These are phyloP conservation scores for Dillenia turbinata DNA, from an alignment of 164 flowering plant species.

Conservation along the genomic window DNA sequence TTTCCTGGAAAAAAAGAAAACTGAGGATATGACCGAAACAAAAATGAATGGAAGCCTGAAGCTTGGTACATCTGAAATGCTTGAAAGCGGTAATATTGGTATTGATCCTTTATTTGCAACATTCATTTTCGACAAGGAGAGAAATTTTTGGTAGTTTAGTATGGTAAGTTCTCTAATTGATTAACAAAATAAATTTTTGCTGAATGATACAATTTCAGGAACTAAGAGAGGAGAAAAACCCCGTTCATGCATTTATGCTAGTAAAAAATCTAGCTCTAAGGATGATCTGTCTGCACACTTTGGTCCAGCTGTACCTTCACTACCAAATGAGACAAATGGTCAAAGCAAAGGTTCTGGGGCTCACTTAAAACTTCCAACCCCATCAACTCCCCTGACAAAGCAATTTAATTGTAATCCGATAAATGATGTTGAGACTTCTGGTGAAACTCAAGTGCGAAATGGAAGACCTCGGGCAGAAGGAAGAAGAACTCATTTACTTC, in stretches of 20 bases:
- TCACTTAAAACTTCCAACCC: constrained; percentile 31
- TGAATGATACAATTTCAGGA: constrained; percentile 33
- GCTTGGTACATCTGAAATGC: constrained; percentile 29
- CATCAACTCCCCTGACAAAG: constrained; percentile 31
- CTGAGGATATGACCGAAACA: constrained; percentile 43
- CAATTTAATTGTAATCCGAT: constrained; percentile 27
- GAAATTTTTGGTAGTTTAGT: constrained; percentile 11
- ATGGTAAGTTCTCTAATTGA: constrained; percentile 11
- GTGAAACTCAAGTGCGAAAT: constrained; percentile 43
- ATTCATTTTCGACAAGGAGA: constrained; percentile 10
- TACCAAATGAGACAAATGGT: constrained; percentile 37
- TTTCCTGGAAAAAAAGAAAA: constrained; percentile 36
- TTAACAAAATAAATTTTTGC: constrained; percentile 11
- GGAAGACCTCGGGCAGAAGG: constrained; percentile 63
- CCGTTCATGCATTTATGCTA: constrained; percentile 26
- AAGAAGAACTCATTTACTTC: constrained; percentile 58
- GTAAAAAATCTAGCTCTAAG: constrained; percentile 25
- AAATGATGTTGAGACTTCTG: constrained; percentile 44
- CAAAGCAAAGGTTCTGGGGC: constrained; percentile 28
- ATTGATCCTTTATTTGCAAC: constrained; percentile 11
- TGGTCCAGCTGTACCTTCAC: constrained; percentile 32
- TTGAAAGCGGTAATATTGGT: constrained; percentile 47
- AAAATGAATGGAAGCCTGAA: constrained; percentile 35
- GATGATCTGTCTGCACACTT: constrained; percentile 40
- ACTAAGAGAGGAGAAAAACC: constrained; percentile 29